Evolutionary conservation across 2,329 filamentous ascomycete species (phyloP).

Genomic region (Aplosporella prunicola): DNA sequence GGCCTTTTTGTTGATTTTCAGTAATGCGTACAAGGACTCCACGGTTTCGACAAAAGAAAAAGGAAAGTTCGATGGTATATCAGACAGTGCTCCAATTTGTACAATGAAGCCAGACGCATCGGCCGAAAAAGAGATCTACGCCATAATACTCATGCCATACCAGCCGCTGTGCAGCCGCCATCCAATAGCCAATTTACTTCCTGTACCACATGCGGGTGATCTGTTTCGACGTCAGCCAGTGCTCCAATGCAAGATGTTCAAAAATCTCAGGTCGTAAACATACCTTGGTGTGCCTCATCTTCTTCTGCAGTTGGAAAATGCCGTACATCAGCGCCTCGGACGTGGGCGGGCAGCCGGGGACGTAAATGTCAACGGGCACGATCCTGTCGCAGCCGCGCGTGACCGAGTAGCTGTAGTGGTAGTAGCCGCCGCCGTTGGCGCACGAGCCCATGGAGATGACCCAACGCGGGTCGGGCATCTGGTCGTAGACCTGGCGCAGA

Average conservation of each 20-base stretch:
- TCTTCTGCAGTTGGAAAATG: constrained; percentile 69
- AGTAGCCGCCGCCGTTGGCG: constrained; percentile 77
- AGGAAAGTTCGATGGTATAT: constrained; percentile 5
- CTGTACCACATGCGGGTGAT: constrained; percentile 52
- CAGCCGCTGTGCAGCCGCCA: too few relatives aligned
- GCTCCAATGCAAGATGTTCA: too few relatives aligned
- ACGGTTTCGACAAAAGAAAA: constrained; percentile 8
- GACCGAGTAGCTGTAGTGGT: constrained; percentile 77
- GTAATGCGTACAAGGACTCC: too few relatives aligned
- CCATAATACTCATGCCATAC: neutral
- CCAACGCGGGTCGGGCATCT: constrained; percentile 90
- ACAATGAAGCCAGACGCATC: neutral
- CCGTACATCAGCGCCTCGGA: constrained; percentile 48
- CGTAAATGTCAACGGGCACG: constrained; percentile 76
- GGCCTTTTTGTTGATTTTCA: too few relatives aligned
- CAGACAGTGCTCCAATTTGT: constrained; percentile 2
- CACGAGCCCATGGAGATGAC: constrained; percentile 79
- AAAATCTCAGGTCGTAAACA: neutral
- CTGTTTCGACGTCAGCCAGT: constrained; percentile 10
- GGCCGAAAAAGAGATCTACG: neutral
- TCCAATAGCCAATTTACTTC: constrained; percentile 28
- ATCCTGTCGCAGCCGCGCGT: constrained; percentile 69
- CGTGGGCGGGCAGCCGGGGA: constrained; percentile 60
- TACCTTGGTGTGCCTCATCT: constrained; percentile 53
- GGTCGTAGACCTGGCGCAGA: constrained; percentile 83